Evolutionary conservation across 306 rosid genomes (phyloP).

Genomic region (Pterocarpus macrocarpus): DNA sequence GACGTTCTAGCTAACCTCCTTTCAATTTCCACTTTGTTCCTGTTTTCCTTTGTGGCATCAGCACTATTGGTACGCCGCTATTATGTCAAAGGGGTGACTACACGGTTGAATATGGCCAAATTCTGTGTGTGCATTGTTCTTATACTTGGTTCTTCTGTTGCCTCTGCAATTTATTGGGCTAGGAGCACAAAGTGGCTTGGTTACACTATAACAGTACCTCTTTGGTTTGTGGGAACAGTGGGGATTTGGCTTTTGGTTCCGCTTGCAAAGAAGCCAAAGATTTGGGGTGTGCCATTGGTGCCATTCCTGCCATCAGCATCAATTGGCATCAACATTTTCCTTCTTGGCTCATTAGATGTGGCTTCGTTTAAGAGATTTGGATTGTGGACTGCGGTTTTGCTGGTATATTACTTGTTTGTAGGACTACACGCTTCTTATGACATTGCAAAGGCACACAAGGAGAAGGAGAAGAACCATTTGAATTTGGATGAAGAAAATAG

Average conservation of each 20-base stretch:
- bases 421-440: constrained; percentile 80
- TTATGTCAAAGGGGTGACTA: constrained; percentile 57
- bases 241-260: constrained; percentile 71
- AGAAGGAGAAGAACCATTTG: not conserved
- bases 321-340: constrained; percentile 70
- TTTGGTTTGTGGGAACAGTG: constrained; percentile 64
- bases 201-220: constrained; percentile 48
- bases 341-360: constrained; percentile 80
- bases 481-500: constrained; percentile 49
- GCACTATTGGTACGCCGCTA: constrained; percentile 74
- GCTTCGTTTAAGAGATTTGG: constrained; percentile 69
- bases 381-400: constrained; percentile 55
- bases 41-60: constrained; percentile 74
- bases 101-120: constrained; percentile 42
- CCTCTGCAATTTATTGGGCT: constrained; percentile 58
- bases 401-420: constrained; percentile 63
- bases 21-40: constrained; percentile 77
- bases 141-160: constrained; percentile 59
- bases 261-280: constrained; percentile 59
- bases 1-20: constrained; percentile 66
- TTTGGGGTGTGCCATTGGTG: constrained; percentile 82
- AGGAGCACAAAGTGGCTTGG: constrained; percentile 51
- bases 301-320: constrained; percentile 79
- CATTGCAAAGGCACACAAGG: constrained; percentile 52
- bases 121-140: constrained; percentile 47